phyloP scores from a whole-genome alignment of 495 filamentous ascomycete species.

The Penicillium fimorum region DNA sequence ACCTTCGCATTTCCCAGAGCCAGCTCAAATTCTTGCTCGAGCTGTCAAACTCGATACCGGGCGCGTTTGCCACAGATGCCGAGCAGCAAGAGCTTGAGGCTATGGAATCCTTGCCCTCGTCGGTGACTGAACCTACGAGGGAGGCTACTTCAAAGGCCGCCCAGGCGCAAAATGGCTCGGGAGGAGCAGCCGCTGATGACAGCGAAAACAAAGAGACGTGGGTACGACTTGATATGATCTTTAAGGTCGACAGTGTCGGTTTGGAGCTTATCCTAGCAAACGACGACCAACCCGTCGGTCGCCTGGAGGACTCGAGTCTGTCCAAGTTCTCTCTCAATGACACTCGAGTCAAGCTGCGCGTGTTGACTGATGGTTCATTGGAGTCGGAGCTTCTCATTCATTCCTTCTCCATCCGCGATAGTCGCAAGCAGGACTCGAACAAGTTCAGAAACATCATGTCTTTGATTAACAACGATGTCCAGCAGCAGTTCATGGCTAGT shows the following conservation, averaged over 20 bases:
- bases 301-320: conserved; percentile 76
- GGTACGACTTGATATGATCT: conserved; percentile 92
- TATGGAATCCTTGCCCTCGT: conserved; percentile 60
- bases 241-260: conserved; percentile 82
- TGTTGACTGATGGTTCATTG: conserved; percentile 87
- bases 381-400: conserved; percentile 93
- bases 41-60: conserved; percentile 79
- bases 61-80: conserved; percentile 75
- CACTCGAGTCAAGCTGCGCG: conserved; percentile 86
- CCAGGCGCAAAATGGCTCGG: conserved; percentile 49
- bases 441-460: conserved; percentile 99
- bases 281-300: conserved; percentile 69
- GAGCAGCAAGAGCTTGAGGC: conserved; percentile 67
- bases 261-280: conserved; percentile 81
- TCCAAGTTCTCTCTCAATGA: conserved; percentile 93
- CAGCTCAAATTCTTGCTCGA: conserved; percentile 86
- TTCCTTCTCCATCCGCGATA: conserved; percentile 92
- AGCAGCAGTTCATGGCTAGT: conserved; percentile 96
- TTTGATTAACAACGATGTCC: conserved; percentile 85
- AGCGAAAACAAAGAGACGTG: conserved; percentile 65
- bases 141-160: conserved; percentile 37
- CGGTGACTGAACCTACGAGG: conserved; percentile 49
- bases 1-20: conserved; percentile 82
- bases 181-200: conserved; percentile 55
- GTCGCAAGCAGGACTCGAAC: conserved; percentile 78